Evolutionary conservation across 2,329 filamentous ascomycete genomes (phyloP).

Genomic region (Aspergillus viridinutans): DNA sequence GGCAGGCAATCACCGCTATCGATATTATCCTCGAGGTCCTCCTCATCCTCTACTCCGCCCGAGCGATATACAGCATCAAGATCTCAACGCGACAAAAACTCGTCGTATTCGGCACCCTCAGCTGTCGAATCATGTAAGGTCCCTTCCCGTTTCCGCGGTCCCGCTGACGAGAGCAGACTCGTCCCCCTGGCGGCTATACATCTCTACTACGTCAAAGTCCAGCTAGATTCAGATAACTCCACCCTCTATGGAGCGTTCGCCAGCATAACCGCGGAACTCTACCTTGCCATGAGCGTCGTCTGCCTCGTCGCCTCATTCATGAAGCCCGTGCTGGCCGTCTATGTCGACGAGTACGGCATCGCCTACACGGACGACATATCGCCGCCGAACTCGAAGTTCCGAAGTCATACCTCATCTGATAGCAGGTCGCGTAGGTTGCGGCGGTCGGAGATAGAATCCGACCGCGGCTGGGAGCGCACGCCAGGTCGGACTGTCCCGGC

Average conservation of each 20-base stretch:
- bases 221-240: conserved; percentile 32
- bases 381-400: conserved; percentile 2
- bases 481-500: neutral
- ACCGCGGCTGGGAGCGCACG: neutral
- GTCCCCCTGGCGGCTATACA: conserved; percentile 38
- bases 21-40: conserved; percentile 40
- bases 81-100: conserved; percentile 36
- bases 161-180: conserved; percentile 25
- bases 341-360: conserved; percentile 22
- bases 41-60: conserved; percentile 35
- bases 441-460: neutral
- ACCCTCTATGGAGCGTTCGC: conserved; percentile 35
- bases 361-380: conserved; percentile 19
- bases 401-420: neutral
- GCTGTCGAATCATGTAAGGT: conserved; percentile 40
- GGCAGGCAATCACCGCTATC: conserved; percentile 36
- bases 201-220: conserved; percentile 32
- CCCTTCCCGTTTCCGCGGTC: too few relatives aligned
- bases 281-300: conserved; percentile 41
- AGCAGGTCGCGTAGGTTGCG: neutral
- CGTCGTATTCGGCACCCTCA: conserved; percentile 39
- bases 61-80: conserved; percentile 38
- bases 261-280: conserved; percentile 37
- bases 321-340: conserved; percentile 42
- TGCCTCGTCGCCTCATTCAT: conserved; percentile 42